These are phyloP conservation scores for Cucurbita pepo DNA, from an alignment of 306 rosid species.

Conservation along the genomic window DNA sequence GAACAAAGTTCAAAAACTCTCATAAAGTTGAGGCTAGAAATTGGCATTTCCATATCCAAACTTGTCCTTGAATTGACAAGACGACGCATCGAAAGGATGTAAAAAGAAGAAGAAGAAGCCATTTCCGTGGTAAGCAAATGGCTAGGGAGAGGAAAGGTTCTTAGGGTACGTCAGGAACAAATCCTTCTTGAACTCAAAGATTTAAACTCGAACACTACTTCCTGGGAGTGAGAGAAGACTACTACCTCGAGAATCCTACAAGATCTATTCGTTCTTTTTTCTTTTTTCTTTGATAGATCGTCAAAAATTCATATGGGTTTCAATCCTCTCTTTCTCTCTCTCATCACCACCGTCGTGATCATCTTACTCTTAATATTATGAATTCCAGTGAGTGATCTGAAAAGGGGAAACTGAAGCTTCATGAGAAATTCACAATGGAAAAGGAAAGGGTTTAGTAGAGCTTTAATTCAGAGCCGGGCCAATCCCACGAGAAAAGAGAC, in stretches of 20 bases:
- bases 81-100: not conserved
- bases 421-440: not conserved
- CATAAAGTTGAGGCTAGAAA: not conserved
- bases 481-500: constrained; percentile 6
- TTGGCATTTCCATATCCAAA: constrained; percentile 2
- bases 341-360: not conserved
- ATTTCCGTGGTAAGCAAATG: too few species aligned
- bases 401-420: not conserved
- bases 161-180: too few species aligned
- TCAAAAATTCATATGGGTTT: too few species aligned
- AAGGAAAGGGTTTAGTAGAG: not conserved
- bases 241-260: too few species aligned
- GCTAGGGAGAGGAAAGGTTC: too few species aligned
- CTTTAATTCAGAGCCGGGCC: not conserved
- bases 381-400: not conserved
- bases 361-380: not conserved
- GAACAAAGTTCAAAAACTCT: not conserved
- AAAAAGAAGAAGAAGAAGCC: too few species aligned
- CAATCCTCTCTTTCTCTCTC: not conserved
- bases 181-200: too few species aligned
- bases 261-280: too few species aligned
- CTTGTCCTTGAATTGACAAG: not conserved
- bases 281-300: too few species aligned
- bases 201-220: too few species aligned
- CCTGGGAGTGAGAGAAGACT: too few species aligned